Evolutionary conservation across 2,329 filamentous ascomycete genomes (phyloP).

Genomic region (Claviceps citrina): DNA sequence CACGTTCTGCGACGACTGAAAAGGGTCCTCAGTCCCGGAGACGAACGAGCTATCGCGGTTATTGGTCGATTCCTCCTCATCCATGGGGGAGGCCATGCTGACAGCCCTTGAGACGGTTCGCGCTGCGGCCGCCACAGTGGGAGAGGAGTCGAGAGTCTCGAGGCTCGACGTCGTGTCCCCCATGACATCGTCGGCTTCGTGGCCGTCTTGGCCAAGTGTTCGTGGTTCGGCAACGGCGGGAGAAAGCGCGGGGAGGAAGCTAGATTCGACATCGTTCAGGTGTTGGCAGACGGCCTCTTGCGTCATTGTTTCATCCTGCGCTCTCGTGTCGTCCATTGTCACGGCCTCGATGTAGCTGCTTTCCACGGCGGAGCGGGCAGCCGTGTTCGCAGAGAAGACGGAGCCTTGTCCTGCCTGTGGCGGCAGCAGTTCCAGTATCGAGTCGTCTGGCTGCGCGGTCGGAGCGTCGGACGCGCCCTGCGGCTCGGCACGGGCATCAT

Average conservation of each 20-base stretch:
- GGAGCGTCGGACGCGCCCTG: background rate
- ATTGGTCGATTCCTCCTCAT: conserved; percentile 12
- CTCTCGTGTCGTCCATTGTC: conserved; percentile 19
- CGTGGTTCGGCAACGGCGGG: conserved; percentile 38
- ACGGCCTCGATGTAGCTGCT: conserved; percentile 28
- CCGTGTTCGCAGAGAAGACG: background rate
- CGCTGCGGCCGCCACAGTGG: conserved; percentile 38
- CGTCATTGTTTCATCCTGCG: conserved; percentile 31
- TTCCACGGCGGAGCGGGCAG: conserved; percentile 12
- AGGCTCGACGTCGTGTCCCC: conserved; percentile 38
- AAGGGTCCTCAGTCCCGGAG: conserved; percentile 14
- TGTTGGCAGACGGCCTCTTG: conserved; percentile 40
- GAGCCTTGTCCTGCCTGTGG: conserved; percentile 10
- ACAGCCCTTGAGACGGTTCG: conserved; percentile 37
- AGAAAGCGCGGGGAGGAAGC: conserved; percentile 44
- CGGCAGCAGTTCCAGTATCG: conserved; percentile 7
- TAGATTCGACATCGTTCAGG: conserved; percentile 49
- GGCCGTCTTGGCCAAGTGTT: conserved; percentile 18
- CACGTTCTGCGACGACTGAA: conserved; percentile 18
- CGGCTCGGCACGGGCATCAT: background rate
- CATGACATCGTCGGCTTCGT: conserved; percentile 42
- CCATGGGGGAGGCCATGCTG: conserved; percentile 23
- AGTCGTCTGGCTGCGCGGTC: conserved; percentile 6
- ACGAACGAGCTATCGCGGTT: conserved; percentile 15
- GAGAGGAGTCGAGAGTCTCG: conserved; percentile 40